Evolutionary conservation across 352 stramenopile genomes (phyloP).

Genomic region (Pythium biforme): DNA sequence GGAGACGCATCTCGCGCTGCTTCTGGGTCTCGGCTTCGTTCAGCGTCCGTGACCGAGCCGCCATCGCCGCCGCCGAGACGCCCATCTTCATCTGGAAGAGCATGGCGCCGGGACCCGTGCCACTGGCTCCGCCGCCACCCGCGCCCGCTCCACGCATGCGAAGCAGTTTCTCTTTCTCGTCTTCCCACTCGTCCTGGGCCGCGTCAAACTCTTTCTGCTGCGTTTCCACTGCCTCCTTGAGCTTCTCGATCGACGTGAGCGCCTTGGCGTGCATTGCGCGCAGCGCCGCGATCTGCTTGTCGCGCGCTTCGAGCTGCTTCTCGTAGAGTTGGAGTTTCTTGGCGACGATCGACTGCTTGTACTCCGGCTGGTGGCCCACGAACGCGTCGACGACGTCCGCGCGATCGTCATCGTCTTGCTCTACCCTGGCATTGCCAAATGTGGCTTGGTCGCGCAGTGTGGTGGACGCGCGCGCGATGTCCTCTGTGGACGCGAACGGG

Average conservation of each 20-base stretch:
- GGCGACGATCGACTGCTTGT: conserved; percentile 39
- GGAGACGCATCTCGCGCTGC: conserved; percentile 48
- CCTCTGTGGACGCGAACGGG: conserved; percentile 7
- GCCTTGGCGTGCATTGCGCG: conserved; percentile 29
- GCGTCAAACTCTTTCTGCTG: conserved; percentile 45
- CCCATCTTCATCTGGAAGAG: conserved; percentile 31
- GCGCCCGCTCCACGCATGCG: conserved; percentile 34
- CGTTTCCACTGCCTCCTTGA: conserved; percentile 35
- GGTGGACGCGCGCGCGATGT: not conserved
- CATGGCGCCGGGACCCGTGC: conserved; percentile 8
- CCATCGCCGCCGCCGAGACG: conserved; percentile 13
- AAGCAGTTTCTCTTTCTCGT: conserved; percentile 52
- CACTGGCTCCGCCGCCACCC: not conserved
- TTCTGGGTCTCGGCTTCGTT: conserved; percentile 38
- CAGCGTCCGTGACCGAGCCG: conserved; percentile 20
- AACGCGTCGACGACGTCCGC: conserved; percentile 32
- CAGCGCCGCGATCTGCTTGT: conserved; percentile 39
- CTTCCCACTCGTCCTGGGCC: conserved; percentile 62
- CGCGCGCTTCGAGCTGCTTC: conserved; percentile 42
- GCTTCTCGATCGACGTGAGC: conserved; percentile 28
- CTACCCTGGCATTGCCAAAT: not conserved
- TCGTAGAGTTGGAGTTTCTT: conserved; percentile 60
- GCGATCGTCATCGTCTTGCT: not conserved
- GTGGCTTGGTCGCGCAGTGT: not conserved
- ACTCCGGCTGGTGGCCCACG: conserved; percentile 43